Base-by-base conservation (phyloP, 2,329 filamentous ascomycete species). In the Graphilbum fragrans region DNA sequence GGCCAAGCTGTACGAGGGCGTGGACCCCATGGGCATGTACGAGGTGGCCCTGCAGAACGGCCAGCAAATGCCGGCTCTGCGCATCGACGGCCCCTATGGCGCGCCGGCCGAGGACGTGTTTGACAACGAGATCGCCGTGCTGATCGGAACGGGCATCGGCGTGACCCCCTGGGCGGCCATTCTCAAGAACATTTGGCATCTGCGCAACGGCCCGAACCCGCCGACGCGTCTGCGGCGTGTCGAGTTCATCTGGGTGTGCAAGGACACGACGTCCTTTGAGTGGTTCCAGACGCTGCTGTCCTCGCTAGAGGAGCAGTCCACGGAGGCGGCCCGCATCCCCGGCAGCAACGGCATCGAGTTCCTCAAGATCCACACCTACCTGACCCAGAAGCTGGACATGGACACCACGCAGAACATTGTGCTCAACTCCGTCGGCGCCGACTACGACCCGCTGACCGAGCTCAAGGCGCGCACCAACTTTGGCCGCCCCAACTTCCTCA, bases 161-260 rank as follows among this genome's bases (percentile, higher is more conserved):
- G 85, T 92, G 35, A 92, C 85, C 8, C 85, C 85, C 1, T 92
- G 85, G 84, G 85, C 85, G 1, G 72, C 82, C 2, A 90, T 92
- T 50, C 70, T 92, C 50, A 98, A 98, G 68, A 95, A 94, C 60
- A 96, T 98, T 63, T 98, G 88, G 86, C 90, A 98, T 60, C 72
- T 94, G 55, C 86, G 92, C 48, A 82, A 92, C 49, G 77, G 81
- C 16, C 88, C 90, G 8, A 92, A 95, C 66, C 86, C 88, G 20
- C 88, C 90, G 2, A 79, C 77, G 38, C 85, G 90, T 56, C 80
- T 98, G 37, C 84, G 87, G 45, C 82, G 92, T 59, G 90, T 98
- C 25, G 92, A 98, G 61, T 98, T 98, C 63, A 93, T 98, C 67
- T 98, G 92, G 92, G 82, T 96, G 39, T 95, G 90, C 73, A 92